Percentiles rank a stretch among this genome's conserved stretches.
Conservation (phyloP, 2,329 filamentous ascomycete genomes). For the Capronia coronata region DNA sequence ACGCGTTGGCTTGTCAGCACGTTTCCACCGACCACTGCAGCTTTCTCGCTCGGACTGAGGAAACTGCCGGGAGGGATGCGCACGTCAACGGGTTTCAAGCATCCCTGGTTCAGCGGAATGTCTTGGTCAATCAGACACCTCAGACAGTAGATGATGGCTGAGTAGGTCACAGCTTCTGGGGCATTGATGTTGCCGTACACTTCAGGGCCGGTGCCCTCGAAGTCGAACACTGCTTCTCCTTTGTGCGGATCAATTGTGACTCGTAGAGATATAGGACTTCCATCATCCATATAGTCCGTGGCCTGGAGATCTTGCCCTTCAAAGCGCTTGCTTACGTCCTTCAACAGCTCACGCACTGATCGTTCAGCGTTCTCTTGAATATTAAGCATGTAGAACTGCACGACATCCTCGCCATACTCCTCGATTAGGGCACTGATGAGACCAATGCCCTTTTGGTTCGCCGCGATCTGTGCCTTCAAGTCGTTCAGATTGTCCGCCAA, state of each 20-base stretch:
- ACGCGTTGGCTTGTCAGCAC: constrained; percentile 73
- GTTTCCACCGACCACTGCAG: constrained; percentile 77
- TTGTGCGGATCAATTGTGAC: constrained; percentile 67
- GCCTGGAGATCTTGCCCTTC: constrained; percentile 65
- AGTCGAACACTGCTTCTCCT: constrained; percentile 72
- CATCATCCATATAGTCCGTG: constrained; percentile 81
- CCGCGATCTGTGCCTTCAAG: constrained; percentile 77
- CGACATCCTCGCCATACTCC: constrained; percentile 70
- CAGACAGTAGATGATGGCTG: constrained; percentile 79
- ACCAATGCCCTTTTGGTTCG: constrained; percentile 78
- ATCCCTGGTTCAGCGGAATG: constrained; percentile 82
- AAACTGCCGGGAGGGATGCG: constrained; percentile 66
- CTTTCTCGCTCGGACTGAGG: constrained; percentile 66
- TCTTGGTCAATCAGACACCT: constrained; percentile 73
- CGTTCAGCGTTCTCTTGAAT: constrained; percentile 76
- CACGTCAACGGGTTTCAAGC: constrained; percentile 68
- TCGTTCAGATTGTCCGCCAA: constrained; percentile 79
- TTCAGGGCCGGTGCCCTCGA: constrained; percentile 70
- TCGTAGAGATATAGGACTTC: constrained; percentile 67
- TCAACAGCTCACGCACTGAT: constrained; percentile 67
- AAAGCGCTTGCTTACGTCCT: constrained; percentile 62
- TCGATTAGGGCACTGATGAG: constrained; percentile 67
- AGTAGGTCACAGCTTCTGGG: constrained; percentile 73
- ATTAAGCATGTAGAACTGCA: constrained; percentile 75
- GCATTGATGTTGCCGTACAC: constrained; percentile 77